Evolutionary conservation across 805 yeast genomes (phyloP).

Genomic region (Ogataea henricii): DNA sequence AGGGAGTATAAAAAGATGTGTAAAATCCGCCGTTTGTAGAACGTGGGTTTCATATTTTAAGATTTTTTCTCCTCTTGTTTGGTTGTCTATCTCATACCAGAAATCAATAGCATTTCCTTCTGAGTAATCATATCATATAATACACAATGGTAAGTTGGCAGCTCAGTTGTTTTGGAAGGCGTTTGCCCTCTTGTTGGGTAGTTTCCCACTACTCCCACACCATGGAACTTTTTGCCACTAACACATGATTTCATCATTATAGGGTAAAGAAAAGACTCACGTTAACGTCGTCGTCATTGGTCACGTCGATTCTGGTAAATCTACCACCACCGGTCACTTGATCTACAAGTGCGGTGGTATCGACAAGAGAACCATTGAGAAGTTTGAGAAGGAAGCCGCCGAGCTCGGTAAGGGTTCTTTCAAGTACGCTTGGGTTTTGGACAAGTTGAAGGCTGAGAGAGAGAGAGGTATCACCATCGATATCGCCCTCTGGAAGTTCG

Average conservation of each 20-base stretch:
- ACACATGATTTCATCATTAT: slow-evolving; percentile 17
- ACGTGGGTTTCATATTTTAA: slow-evolving; percentile 1
- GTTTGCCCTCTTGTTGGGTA: not conserved
- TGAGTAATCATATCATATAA: slow-evolving; percentile 31
- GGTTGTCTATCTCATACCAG: slow-evolving; percentile 37
- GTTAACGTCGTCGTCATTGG: slow-evolving; percentile 99
- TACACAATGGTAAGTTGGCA: slow-evolving; percentile 22
- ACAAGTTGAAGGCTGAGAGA: slow-evolving; percentile 70
- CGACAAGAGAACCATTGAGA: slow-evolving; percentile 98
- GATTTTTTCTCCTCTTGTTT: slow-evolving; percentile 15
- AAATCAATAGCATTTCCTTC: slow-evolving; percentile 39
- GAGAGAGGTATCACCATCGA: slow-evolving; percentile 97
- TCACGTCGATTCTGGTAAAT: slow-evolving; percentile 99
- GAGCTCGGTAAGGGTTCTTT: slow-evolving; percentile 96
- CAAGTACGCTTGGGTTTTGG: slow-evolving; percentile 98
- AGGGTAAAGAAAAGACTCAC: slow-evolving; percentile 97
- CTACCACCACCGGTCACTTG: slow-evolving; percentile 99
- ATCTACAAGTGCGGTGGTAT: slow-evolving; percentile 99
- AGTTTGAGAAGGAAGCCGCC: slow-evolving; percentile 97
- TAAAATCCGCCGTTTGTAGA: slow-evolving; percentile 14
- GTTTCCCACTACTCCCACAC: not conserved
- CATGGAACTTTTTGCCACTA: slow-evolving; percentile 5
- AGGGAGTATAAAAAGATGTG: slow-evolving; percentile 18
- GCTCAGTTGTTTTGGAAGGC: not conserved
- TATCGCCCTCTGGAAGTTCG: slow-evolving; percentile 91